Percentiles rank a stretch among this genome's conserved stretches.
Conservation (phyloP, 2,329 filamentous ascomycete genomes). For the Venturia carpophila region DNA sequence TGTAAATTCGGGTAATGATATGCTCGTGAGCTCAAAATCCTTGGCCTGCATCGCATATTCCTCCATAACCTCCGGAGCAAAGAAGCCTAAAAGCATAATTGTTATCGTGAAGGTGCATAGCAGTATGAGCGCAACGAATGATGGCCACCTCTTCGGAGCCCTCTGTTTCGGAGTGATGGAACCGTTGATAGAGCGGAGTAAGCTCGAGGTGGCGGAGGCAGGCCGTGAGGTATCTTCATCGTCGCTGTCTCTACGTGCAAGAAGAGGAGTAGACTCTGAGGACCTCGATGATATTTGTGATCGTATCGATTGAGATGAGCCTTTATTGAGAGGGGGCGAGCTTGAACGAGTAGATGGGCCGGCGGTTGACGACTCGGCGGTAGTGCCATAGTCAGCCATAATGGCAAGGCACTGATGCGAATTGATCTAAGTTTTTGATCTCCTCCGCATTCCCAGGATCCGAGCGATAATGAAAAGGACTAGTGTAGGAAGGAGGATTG, state of each 20-base stretch:
- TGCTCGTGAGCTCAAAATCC: constrained; percentile 71
- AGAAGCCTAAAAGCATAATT: constrained; percentile 72
- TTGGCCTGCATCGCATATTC: constrained; percentile 79
- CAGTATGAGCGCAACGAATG: constrained; percentile 61
- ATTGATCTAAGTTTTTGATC: neutral
- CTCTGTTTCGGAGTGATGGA: constrained; percentile 20
- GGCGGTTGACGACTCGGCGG: constrained; percentile 4
- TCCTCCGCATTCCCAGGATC: neutral
- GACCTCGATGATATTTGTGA: constrained; percentile 26
- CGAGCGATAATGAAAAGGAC: neutral
- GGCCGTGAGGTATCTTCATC: constrained; percentile 22
- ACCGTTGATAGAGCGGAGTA: constrained; percentile 30
- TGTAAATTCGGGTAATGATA: constrained; percentile 83
- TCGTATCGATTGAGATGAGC: constrained; percentile 27
- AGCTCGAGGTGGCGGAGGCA: constrained; percentile 29
- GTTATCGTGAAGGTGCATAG: constrained; percentile 55
- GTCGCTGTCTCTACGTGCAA: constrained; percentile 27
- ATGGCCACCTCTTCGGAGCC: constrained; percentile 56
- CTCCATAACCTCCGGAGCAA: constrained; percentile 71
- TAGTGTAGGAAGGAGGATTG: neutral
- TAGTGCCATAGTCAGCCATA: constrained; percentile 29
- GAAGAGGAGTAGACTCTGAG: constrained; percentile 35
- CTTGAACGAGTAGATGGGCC: constrained; percentile 29
- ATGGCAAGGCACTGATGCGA: constrained; percentile 18
- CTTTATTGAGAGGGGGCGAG: constrained; percentile 29